These are phyloP conservation scores for Fusarium marasasianum DNA, from an alignment of 2,329 filamentous ascomycete genomes.

Conservation along the genomic window DNA sequence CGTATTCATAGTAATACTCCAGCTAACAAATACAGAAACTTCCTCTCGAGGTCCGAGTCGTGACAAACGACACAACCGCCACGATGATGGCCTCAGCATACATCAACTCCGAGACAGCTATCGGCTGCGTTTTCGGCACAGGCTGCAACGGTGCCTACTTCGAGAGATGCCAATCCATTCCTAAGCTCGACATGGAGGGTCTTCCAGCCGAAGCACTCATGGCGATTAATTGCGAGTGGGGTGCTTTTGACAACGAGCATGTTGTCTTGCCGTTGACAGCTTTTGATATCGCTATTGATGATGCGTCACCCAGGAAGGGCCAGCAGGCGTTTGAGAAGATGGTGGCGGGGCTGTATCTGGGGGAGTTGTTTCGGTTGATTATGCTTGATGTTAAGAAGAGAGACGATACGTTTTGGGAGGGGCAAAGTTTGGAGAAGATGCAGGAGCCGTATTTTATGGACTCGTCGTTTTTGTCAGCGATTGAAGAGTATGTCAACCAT, in stretches of 20 bases:
- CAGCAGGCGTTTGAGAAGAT: constrained; percentile 98
- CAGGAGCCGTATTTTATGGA: constrained; percentile 90
- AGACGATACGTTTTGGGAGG: constrained; percentile 45
- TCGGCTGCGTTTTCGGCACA: constrained; percentile 98
- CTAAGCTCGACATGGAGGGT: constrained; percentile 91
- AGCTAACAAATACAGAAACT: constrained; percentile 66
- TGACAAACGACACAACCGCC: constrained; percentile 98
- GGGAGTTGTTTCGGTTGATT: constrained; percentile 91
- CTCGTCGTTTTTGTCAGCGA: constrained; percentile 88
- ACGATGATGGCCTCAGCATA: constrained; percentile 97
- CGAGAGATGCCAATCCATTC: constrained; percentile 88
- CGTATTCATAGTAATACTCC: fast-evolving
- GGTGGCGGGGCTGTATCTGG: constrained; percentile 93
- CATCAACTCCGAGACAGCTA: constrained; percentile 88
- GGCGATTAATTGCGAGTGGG: constrained; percentile 98
- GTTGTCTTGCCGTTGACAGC: constrained; percentile 85
- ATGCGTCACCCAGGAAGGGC: constrained; percentile 90
- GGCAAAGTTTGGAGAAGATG: constrained; percentile 62
- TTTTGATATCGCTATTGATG: constrained; percentile 88
- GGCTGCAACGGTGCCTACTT: constrained; percentile 99
- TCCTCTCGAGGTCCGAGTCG: constrained; percentile 88
- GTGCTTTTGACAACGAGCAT: constrained; percentile 94
- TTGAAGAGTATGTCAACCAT: constrained; percentile 75
- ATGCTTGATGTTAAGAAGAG: constrained; percentile 82
- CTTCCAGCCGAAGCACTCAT: constrained; percentile 79